A percentile compares a stretch with the other conserved stretches of the same genome.
Conservation (phyloP, 306 rosid species). For the Spatholobus suberectus region DNA sequence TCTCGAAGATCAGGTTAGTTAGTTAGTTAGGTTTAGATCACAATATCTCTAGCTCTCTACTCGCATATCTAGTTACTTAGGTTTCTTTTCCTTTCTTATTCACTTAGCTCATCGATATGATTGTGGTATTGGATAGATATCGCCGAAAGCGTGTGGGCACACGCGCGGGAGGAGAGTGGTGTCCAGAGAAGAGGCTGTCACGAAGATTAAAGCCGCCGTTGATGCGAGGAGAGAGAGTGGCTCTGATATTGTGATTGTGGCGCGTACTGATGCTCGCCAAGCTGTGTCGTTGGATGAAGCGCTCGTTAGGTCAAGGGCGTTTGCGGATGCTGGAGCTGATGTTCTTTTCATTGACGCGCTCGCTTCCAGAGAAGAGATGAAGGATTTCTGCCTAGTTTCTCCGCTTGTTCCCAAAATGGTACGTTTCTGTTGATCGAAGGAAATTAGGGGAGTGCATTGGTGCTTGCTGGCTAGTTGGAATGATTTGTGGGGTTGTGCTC, state of each 20-base stretch:
- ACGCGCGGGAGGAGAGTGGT: conserved; percentile 85
- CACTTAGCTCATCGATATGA: too few relatives aligned
- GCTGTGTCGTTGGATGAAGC: conserved; percentile 85
- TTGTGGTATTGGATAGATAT: conserved; percentile 52
- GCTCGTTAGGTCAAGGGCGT: conserved; percentile 72
- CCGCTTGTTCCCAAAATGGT: conserved; percentile 87
- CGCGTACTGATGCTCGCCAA: conserved; percentile 89
- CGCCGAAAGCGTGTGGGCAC: conserved; percentile 95
- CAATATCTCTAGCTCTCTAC: too few relatives aligned
- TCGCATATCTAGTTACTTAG: too few relatives aligned
- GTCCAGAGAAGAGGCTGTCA: conserved; percentile 79
- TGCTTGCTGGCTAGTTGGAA: not conserved
- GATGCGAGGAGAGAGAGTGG: conserved; percentile 88
- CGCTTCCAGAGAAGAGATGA: conserved; percentile 86
- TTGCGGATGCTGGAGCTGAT: conserved; percentile 95
- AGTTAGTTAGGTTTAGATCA: too few relatives aligned
- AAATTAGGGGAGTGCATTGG: not conserved
- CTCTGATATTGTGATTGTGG: conserved; percentile 87
- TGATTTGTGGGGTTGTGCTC: not conserved
- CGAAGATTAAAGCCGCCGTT: conserved; percentile 77
- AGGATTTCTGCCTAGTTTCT: conserved; percentile 72
- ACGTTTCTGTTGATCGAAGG: not conserved
- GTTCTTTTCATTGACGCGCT: conserved; percentile 90
- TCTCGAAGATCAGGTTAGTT: conserved; percentile 85
- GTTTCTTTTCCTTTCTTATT: too few relatives aligned